Conservation (phyloP, 441 rosid species). For the Biscutella laevigata region DNA sequence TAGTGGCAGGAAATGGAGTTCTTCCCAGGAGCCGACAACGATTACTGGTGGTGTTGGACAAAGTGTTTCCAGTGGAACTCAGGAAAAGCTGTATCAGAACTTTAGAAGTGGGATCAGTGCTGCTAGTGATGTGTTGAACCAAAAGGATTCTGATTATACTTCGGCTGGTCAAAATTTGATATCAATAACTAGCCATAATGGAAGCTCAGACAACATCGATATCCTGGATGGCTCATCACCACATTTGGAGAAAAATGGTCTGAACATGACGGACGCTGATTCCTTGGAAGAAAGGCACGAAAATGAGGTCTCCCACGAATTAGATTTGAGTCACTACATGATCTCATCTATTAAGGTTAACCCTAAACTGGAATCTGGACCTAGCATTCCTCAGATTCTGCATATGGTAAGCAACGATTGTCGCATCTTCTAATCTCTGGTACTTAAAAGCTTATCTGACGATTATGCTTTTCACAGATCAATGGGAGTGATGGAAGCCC, state of each 20-base stretch:
- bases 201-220: constrained; percentile 41
- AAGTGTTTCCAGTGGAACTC: constrained; percentile 51
- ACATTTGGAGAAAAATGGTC: constrained; percentile 44
- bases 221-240: constrained; percentile 45
- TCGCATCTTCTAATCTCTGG: constrained; percentile 21
- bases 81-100: constrained; percentile 58
- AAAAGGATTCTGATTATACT: constrained; percentile 42
- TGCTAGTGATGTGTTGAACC: constrained; percentile 44
- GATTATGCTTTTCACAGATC: constrained; percentile 41
- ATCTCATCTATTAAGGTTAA: constrained; percentile 46
- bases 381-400: constrained; percentile 94
- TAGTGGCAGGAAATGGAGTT: constrained; percentile 78
- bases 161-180: constrained; percentile 38
- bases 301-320: constrained; percentile 34
- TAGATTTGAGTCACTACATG: constrained; percentile 43
- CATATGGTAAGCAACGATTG: constrained; percentile 47
- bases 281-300: constrained; percentile 32
- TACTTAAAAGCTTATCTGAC: constrained; percentile 6
- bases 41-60: constrained; percentile 40
- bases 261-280: constrained; percentile 34
- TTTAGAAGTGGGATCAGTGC: constrained; percentile 37
- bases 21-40: constrained; percentile 58
- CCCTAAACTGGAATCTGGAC: constrained; percentile 42
- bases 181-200: constrained; percentile 34
- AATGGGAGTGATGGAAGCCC: constrained; percentile 57